phyloP scores from a whole-genome alignment of 1,284 basidiomycete species.

The Papiliotrema laurentii region DNA sequence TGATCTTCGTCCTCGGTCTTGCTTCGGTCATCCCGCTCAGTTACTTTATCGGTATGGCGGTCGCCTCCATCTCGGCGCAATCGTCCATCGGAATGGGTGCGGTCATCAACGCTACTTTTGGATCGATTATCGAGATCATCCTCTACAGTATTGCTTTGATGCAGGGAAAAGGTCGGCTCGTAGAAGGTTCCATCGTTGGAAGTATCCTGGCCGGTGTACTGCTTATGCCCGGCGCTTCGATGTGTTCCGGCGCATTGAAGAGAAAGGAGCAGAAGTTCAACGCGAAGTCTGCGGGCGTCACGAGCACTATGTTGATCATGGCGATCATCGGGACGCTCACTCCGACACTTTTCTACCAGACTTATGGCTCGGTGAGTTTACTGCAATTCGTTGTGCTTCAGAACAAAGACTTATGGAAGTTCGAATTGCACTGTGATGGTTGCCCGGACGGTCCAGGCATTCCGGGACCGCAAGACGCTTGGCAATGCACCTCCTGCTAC shows the following conservation, averaged over 20 bases:
- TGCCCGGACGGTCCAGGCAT: conserved; percentile 64
- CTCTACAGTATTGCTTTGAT: conserved; percentile 86
- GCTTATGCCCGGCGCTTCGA: conserved; percentile 94
- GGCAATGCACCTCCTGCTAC: conserved; percentile 88
- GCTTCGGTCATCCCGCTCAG: conserved; percentile 93
- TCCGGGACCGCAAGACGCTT: conserved; percentile 53
- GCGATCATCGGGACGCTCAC: conserved; percentile 95
- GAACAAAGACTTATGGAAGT: conserved; percentile 58
- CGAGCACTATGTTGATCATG: conserved; percentile 99
- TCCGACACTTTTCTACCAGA: conserved; percentile 97
- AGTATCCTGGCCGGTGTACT: conserved; percentile 90
- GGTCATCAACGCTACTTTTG: conserved; percentile 99
- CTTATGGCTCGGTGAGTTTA: conserved; percentile 86
- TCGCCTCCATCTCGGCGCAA: conserved; percentile 96
- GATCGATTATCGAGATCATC: conserved; percentile 95
- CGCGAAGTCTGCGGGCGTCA: conserved; percentile 95
- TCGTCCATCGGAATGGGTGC: conserved; percentile 99
- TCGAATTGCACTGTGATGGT: conserved; percentile 86
- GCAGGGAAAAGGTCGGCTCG: conserved; percentile 84
- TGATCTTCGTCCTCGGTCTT: conserved; percentile 82
- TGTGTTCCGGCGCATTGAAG: conserved; percentile 88
- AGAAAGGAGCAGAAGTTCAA: conserved; percentile 98
- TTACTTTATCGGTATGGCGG: conserved; percentile 99
- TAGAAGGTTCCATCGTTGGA: conserved; percentile 96
- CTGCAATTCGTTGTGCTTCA: not conserved